Base-by-base conservation (phyloP, 495 filamentous ascomycete species). In the Penicillium desertorum region DNA sequence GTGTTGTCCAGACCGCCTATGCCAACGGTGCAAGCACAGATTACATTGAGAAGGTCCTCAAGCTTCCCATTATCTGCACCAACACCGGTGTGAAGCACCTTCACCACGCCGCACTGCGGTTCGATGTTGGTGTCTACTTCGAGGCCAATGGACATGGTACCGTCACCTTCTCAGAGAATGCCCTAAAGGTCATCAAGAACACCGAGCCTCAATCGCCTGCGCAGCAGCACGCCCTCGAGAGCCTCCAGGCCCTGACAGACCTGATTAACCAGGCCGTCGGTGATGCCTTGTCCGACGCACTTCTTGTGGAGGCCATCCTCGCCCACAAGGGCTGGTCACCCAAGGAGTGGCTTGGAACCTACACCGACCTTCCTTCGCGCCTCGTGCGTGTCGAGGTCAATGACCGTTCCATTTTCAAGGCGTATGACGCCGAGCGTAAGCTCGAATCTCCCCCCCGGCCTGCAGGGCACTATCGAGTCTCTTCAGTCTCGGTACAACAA, bases 111-210 rank as follows among this genome's bases (percentile, higher is more conserved):
- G 94, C 94, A 29, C 82, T 88, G 52, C 87, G 87, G 22, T 95
- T 91, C 63, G 95, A 98, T 66, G 86, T 96, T 49, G 94, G 94
- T 42, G 91, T 98, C 51, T 98, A 98, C 74, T 98, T 98, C 65
- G 94, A 98, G 74, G 94, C 94, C 48, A 98, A 98, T 66, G 94
- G 94, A 47, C 94, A 98, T 71, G 94, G 94, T 52, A 98, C 94
- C 23, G 90, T 98, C 23, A 85, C 96, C 39, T 98, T 98, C 81
- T 96, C 91, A 3, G 84, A 86, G 36, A 81, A 85, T 45, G 92
- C 94, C 0, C 69, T 93, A 10, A 87, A 86, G 62, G 79, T 81
- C 27, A 92, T 98, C 76, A 80, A 82, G 56, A 86, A 77, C 52
- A 83, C 86, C 45, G 83, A 90, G 63, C 92, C 94, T 3, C 87